These are phyloP conservation scores for Plectosphaerella sp. DNA, from an alignment of 2,329 filamentous ascomycete species.

Conservation along the genomic window DNA sequence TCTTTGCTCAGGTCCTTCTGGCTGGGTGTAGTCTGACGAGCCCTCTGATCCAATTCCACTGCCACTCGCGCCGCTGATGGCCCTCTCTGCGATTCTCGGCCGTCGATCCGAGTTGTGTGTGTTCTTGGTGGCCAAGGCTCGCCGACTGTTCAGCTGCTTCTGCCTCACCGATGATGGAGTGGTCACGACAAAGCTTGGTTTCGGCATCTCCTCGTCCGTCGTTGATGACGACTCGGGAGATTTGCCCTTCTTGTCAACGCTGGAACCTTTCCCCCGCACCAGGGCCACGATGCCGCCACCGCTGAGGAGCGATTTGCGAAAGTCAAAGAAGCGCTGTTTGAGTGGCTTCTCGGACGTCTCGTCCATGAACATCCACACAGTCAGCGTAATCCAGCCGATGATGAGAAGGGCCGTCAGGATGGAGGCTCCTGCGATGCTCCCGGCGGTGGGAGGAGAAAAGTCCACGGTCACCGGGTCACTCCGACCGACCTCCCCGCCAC, in stretches of 20 bases:
- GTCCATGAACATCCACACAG: conserved; percentile 44
- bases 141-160: background rate
- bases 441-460: conserved; percentile 26
- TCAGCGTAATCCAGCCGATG: conserved; percentile 50
- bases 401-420: conserved; percentile 56
- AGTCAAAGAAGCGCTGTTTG: conserved; percentile 24
- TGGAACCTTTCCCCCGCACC: background rate
- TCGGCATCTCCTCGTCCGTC: conserved; percentile 2
- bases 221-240: conserved; percentile 4
- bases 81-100: background rate
- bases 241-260: conserved; percentile 11
- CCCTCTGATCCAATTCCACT: background rate
- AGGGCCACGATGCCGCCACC: conserved; percentile 6
- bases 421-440: conserved; percentile 65
- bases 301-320: conserved; percentile 9
- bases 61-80: background rate
- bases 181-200: background rate
- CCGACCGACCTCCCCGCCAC: conserved; percentile 41
- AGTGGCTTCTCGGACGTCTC: conserved; percentile 33
- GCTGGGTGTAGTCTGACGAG: too few species aligned
- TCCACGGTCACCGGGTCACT: conserved; percentile 9
- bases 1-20: too few species aligned
- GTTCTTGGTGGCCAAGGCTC: background rate
- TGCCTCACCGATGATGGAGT: background rate
- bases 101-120: background rate